phyloP scores from a whole-genome alignment of 2,329 filamentous ascomycete genomes.

The Monosporascus ibericus region DNA sequence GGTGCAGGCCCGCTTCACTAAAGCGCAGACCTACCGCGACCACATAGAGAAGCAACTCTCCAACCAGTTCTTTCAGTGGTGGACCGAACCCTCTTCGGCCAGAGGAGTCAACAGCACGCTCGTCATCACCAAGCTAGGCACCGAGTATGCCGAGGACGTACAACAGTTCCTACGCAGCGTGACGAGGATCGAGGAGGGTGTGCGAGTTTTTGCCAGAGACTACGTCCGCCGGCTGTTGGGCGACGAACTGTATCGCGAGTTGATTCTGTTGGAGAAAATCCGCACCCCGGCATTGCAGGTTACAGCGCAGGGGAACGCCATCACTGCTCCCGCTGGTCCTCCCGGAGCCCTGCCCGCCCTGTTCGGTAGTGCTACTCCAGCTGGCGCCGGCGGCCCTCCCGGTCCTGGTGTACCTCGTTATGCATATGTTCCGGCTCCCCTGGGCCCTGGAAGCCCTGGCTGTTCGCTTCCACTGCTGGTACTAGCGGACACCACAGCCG shows the following conservation, averaged over 20 bases:
- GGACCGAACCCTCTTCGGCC: neutral
- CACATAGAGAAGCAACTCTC: constrained; percentile 3
- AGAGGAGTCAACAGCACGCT: neutral
- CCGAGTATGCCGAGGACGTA: constrained; percentile 3
- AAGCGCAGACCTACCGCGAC: neutral
- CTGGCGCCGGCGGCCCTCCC: neutral
- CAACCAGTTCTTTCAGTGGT: neutral
- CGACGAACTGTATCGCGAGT: constrained; percentile 5
- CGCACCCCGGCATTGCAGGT: neutral
- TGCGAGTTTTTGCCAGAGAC: constrained; percentile 2
- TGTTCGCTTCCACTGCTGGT: no score
- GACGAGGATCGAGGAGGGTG: neutral
- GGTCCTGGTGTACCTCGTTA: no score
- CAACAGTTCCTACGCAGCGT: neutral
- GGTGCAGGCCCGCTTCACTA: neutral
- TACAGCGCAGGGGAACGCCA: neutral
- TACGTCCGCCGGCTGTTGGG: constrained; percentile 7
- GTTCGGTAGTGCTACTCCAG: neutral
- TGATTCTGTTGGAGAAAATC: constrained; percentile 4
- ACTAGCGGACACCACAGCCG: no score
- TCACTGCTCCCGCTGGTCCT: neutral
- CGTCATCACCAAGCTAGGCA: constrained; percentile 5
- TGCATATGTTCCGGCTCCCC: no score
- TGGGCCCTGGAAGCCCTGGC: no score
- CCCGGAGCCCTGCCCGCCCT: neutral